These are phyloP conservation scores for Volvariella surrecta DNA, from an alignment of 1,284 basidiomycete genomes.

Conservation along the genomic window DNA sequence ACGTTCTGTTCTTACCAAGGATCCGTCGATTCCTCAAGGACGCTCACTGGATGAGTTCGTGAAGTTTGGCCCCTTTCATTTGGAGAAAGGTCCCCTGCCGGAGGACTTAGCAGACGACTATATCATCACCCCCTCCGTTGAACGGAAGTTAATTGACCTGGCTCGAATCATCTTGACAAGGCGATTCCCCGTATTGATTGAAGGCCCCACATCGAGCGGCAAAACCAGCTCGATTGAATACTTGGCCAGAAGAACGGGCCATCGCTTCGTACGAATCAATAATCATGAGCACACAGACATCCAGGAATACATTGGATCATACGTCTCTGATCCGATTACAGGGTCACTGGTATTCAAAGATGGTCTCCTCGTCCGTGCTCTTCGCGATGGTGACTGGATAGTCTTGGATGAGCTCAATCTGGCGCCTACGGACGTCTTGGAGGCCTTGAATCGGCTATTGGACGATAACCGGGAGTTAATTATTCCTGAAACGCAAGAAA, in stretches of 20 bases:
- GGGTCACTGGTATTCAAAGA: constrained; percentile 95
- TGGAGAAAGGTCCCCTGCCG: constrained; percentile 68
- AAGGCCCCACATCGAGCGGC: constrained; percentile 96
- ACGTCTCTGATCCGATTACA: constrained; percentile 86
- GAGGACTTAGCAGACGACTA: constrained; percentile 71
- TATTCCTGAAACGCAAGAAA: constrained; percentile 94
- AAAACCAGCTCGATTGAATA: constrained; percentile 98
- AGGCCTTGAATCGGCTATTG: constrained; percentile 92
- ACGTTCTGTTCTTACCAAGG: constrained; percentile 63
- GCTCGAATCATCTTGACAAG: constrained; percentile 87
- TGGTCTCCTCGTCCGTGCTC: constrained; percentile 87
- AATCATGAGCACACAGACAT: constrained; percentile 99
- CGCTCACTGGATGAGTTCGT: constrained; percentile 52
- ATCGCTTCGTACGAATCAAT: constrained; percentile 97
- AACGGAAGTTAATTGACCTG: constrained; percentile 88
- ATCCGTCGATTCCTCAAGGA: constrained; percentile 50
- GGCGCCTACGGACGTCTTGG: constrained; percentile 96
- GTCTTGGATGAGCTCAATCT: constrained; percentile 97
- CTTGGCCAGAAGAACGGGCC: constrained; percentile 88
- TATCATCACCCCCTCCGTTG: constrained; percentile 95
- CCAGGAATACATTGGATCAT: constrained; percentile 97
- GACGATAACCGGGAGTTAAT: constrained; percentile 98
- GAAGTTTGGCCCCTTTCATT: constrained; percentile 89
- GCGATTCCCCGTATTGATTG: constrained; percentile 92
- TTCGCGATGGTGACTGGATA: constrained; percentile 94